Evolutionary conservation across 805 yeast species (phyloP), one percentile per base, ranked within the genome.

Genomic region (Kluyveromyces lactis): DNA sequence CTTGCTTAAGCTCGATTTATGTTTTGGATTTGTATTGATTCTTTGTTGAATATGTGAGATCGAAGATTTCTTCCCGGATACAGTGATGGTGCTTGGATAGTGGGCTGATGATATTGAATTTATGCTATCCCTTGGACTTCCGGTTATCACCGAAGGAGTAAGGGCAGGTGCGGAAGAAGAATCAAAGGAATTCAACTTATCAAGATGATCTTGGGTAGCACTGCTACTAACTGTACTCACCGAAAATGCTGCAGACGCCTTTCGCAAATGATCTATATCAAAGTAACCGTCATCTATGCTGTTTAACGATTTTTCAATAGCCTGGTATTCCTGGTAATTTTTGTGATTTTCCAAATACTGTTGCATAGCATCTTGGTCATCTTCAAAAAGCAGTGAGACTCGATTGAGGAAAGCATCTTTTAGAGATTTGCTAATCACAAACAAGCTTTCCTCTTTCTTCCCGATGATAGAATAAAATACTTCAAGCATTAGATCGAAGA

Each of bases 391-490:
- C 2, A 33, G 41, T 2, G 46, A 36, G 1, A 62, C 47, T 33
- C 47, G 52, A 4, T 38, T 41, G 1, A 52, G 47, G 34, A 62
- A 60, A 1, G 52, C 50, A 11, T 38, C 43, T 5, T 55, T 43
- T 27, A 65, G 31, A 1, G 56, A 38, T 24, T 53, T 51, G 39
- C 56, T 60, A 6, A 49, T 50, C 23, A 57, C 50, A 35, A 51
- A 51, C 26, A 68, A 35, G 16, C 68, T 66, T 7, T 71, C 70
- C 51, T 82, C 92, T 43, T 80, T 80, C 44, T 77, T 68, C 2
- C 85, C 84, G 42, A 83, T 70, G 10, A 81, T 71, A 2, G 85
- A 81, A 56, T 77, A 83, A 38, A 83, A 59, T 0, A 77, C 77
- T 52, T 84, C 92, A 36, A 76, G 63, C 36, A 82, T 73, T 51